Base-by-base conservation (phyloP, 2,329 filamentous ascomycete species). In the Metarhizium album region DNA sequence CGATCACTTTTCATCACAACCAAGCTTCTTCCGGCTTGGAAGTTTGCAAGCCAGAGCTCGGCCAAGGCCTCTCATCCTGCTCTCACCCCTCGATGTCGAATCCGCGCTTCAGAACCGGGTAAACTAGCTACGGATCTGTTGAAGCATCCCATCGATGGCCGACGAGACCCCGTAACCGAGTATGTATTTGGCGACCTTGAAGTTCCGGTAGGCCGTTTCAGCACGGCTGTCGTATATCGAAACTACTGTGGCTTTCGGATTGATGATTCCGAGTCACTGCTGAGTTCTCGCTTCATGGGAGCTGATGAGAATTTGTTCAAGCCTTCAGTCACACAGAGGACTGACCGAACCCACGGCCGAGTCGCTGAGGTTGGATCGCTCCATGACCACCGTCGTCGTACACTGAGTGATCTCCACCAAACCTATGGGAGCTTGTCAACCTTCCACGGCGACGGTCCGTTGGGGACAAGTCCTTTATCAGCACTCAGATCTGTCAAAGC, bases 201-300 rank as follows among this genome's bases (percentile, higher is more conserved):
- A 52, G 88, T 91, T 29, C 90, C 90, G 11, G 86, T 89, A 27
- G 93, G 93, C 24, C 83, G 86, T 4, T 80, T 98, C 59, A 85
- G 83, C 51, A 84, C 91, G 48, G 81, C 84, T 37, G 87, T 95
- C 29, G 82, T 83, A 11, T 95, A 95, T 68, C 84, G 93, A 55
- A 87, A 82, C 52, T 89, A 93, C 62, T 95, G 88, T 70, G 89
- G 86, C 60, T 96, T 98, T 66, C 83, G 86, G 45, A 82, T 97
- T 38, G 91, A 95, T 60, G 89, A 96, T 66, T 86, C 90, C 0
- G 93, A 97, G 67, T 85, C 90, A 4, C 70, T 97, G 8, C 70
- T 97, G 42, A 95, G 90, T 69, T 96, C 91, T 14, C 84, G 89
- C 31, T 95, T 97, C 62, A 90, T 95, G 79, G 90, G 88, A 14